A percentile compares a stretch with the other conserved stretches of the same genome.
phyloP scores from a whole-genome alignment of 2,329 filamentous ascomycete genomes.

The Trichothecium roseum region DNA sequence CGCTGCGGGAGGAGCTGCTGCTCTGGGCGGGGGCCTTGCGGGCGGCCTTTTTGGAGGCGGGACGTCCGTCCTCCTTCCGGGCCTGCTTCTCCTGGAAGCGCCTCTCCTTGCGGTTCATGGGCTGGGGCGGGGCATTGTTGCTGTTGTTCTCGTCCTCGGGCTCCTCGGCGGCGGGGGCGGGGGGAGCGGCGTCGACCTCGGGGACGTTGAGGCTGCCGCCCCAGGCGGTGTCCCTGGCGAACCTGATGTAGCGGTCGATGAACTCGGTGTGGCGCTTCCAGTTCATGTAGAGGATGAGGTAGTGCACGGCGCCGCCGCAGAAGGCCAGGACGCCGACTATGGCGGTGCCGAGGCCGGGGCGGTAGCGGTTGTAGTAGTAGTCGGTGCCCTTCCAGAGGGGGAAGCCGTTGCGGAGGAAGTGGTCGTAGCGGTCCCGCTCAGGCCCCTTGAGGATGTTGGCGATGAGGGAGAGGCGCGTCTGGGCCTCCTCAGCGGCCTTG shows the following conservation, averaged over 20 bases:
- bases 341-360: constrained; percentile 81
- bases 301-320: constrained; percentile 78
- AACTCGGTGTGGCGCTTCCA: constrained; percentile 90
- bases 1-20: constrained; percentile 23
- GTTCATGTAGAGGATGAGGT: constrained; percentile 71
- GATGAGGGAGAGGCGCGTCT: constrained; percentile 75
- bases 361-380: constrained; percentile 94
- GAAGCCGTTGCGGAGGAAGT: constrained; percentile 89
- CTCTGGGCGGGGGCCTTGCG: constrained; percentile 20
- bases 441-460: constrained; percentile 76
- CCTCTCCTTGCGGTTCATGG: constrained; percentile 75
- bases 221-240: constrained; percentile 82
- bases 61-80: constrained; percentile 57
- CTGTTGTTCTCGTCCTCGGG: too few relatives aligned
- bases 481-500: constrained; percentile 73
- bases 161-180: constrained; percentile 36
- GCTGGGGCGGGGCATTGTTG: constrained; percentile 36
- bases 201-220: constrained; percentile 70
- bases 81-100: constrained; percentile 79
- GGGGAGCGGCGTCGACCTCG: constrained; percentile 42
- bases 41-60: constrained; percentile 34
- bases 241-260: constrained; percentile 81
- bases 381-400: constrained; percentile 94
- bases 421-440: constrained; percentile 79
- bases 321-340: constrained; percentile 71